These are phyloP conservation scores for Sextonia rubra DNA, from an alignment of 164 flowering plant species.

Conservation along the genomic window DNA sequence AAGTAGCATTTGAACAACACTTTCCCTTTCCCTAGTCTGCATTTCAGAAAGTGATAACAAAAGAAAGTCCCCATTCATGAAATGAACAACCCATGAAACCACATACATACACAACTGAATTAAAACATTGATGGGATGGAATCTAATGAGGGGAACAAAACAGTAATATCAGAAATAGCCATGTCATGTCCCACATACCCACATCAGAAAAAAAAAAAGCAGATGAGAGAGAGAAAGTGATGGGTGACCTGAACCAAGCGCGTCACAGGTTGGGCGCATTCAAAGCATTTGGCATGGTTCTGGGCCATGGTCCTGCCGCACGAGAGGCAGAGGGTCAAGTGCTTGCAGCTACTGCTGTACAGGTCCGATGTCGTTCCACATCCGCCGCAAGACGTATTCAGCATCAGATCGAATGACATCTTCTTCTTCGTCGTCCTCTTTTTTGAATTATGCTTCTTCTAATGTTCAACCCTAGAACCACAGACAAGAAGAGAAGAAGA, in stretches of 20 bases:
- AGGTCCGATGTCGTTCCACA: slow-evolving; percentile 67
- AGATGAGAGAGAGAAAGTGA: neutral
- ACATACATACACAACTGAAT: neutral
- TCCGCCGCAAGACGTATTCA: slow-evolving; percentile 66
- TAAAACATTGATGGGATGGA: neutral
- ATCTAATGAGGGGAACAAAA: neutral
- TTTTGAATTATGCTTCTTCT: neutral
- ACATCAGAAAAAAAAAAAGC: too few relatives aligned
- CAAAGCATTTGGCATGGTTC: slow-evolving; percentile 52
- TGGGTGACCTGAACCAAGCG: slow-evolving; percentile 64
- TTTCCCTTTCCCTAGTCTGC: too few relatives aligned
- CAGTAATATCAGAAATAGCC: neutral
- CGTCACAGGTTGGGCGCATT: slow-evolving; percentile 66
- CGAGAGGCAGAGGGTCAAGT: slow-evolving; percentile 77
- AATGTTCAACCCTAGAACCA: neutral
- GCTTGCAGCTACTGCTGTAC: slow-evolving; percentile 96
- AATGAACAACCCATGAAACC: neutral
- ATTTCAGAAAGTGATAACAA: too few relatives aligned
- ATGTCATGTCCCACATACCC: too few relatives aligned
- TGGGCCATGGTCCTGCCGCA: slow-evolving; percentile 87
- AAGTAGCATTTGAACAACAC: neutral
- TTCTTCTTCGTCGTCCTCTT: neutral
- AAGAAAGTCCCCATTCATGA: neutral
- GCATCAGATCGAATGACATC: slow-evolving; percentile 72
- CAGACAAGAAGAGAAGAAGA: neutral